phyloP scores from a whole-genome alignment of 257 asterid genomes.

The Solanum chilense region DNA sequence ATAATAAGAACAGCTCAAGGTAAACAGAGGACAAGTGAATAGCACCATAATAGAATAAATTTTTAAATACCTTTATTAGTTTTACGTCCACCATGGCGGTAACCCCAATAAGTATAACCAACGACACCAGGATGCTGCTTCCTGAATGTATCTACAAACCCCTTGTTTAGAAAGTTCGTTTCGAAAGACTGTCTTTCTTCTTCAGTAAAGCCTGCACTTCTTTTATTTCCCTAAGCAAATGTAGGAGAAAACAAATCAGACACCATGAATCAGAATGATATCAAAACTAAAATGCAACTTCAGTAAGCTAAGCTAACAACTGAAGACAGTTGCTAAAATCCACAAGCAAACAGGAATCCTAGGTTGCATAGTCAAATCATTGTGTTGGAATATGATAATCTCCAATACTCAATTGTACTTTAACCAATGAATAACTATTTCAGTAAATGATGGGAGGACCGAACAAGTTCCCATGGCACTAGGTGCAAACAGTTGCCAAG shows the following conservation, averaged over 20 bases:
- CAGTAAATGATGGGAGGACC: background rate
- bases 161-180: slow-evolving; percentile 58
- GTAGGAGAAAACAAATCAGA: background rate
- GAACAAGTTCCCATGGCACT: background rate
- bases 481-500: background rate
- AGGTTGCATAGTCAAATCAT: background rate
- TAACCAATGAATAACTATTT: background rate
- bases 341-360: background rate
- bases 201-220: slow-evolving; percentile 92
- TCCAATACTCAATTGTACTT: background rate
- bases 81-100: slow-evolving; percentile 81
- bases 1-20: background rate
- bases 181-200: slow-evolving; percentile 85
- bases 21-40: background rate
- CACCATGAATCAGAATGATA: background rate
- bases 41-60: background rate
- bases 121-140: slow-evolving; percentile 85
- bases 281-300: background rate
- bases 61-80: slow-evolving; percentile 52
- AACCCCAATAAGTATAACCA: slow-evolving; percentile 96
- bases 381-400: background rate
- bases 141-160: slow-evolving; percentile 89
- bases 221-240: slow-evolving; percentile 68
- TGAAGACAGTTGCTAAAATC: background rate
- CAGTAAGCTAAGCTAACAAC: background rate